These are phyloP conservation scores for Candida orba DNA, from an alignment of 805 yeast genomes.

Conservation along the genomic window DNA sequence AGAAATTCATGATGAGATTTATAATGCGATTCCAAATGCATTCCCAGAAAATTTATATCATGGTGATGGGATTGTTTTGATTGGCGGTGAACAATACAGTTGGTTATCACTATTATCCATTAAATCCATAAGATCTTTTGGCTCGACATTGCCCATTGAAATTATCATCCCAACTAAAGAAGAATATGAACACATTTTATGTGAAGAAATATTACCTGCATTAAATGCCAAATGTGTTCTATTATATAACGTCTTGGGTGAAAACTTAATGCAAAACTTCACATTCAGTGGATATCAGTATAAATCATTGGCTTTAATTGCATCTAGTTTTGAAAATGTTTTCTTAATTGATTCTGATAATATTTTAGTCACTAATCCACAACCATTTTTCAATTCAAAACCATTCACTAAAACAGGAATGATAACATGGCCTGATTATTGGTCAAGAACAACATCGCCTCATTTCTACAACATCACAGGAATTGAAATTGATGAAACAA, in stretches of 20 bases:
- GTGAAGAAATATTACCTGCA: slow-evolving; percentile 51
- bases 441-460: slow-evolving; percentile 67
- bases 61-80: slow-evolving; percentile 18
- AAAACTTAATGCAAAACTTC: slow-evolving; percentile 39
- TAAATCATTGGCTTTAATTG: slow-evolving; percentile 64
- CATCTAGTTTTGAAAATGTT: slow-evolving; percentile 70
- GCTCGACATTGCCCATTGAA: slow-evolving; percentile 58
- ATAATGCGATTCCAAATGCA: slow-evolving; percentile 2
- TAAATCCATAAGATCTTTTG: slow-evolving; percentile 42
- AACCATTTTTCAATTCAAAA: slow-evolving; percentile 34
- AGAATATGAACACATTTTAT: slow-evolving; percentile 63
- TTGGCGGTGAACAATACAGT: slow-evolving; percentile 50
- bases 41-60: slow-evolving; percentile 7
- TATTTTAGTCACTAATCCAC: slow-evolving; percentile 42
- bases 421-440: slow-evolving; percentile 71
- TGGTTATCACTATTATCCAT: slow-evolving; percentile 47
- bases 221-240: slow-evolving; percentile 59
- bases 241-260: slow-evolving; percentile 56
- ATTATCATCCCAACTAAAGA: slow-evolving; percentile 56
- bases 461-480: slow-evolving; percentile 47
- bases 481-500: slow-evolving; percentile 25
- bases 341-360: slow-evolving; percentile 74
- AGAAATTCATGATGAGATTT: slow-evolving; percentile 3
- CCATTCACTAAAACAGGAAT: slow-evolving; percentile 44
- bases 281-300: slow-evolving; percentile 58